Evolutionary conservation across 2,329 filamentous ascomycete species (phyloP).

Genomic region (Purpureocillium takamizusanense): DNA sequence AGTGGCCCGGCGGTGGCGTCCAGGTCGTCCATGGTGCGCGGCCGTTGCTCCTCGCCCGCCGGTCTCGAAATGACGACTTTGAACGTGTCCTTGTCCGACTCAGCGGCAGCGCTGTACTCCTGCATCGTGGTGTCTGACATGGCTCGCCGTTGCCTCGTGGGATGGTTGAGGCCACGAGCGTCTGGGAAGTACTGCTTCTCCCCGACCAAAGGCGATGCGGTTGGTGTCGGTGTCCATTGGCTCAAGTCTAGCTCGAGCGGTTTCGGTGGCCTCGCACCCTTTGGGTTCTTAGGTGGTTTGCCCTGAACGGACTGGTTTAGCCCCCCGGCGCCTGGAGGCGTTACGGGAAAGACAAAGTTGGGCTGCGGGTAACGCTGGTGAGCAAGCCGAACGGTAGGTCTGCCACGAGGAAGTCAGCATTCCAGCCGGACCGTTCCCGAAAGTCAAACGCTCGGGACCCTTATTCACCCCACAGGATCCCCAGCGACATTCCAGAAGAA

Average conservation of each 20-base stretch:
- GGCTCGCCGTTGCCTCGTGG: conserved; percentile 46
- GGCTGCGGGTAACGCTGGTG: conserved; percentile 54
- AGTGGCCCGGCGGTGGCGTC: conserved; percentile 37
- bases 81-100: conserved; percentile 58
- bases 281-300: conserved; percentile 13
- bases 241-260: conserved; percentile 15
- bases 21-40: conserved; percentile 54
- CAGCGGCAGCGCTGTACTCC: conserved; percentile 45
- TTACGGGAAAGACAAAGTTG: conserved; percentile 50
- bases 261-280: neutral
- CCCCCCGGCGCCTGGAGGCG: conserved; percentile 49
- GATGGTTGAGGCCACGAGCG: conserved; percentile 10
- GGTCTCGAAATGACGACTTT: conserved; percentile 74
- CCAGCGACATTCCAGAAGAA: neutral
- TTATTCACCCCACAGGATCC: neutral
- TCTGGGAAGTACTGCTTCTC: conserved; percentile 23
- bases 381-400: conserved; percentile 52
- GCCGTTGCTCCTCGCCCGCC: conserved; percentile 41
- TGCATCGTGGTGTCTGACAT: conserved; percentile 71
- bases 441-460: neutral
- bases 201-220: conserved; percentile 25
- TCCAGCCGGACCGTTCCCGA: conserved; percentile 1
- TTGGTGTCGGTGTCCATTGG: conserved; percentile 35
- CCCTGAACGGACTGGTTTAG: conserved; percentile 35
- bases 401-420: conserved; percentile 21